phyloP scores from a whole-genome alignment of 441 rosid species.

The Viola pubescens region DNA sequence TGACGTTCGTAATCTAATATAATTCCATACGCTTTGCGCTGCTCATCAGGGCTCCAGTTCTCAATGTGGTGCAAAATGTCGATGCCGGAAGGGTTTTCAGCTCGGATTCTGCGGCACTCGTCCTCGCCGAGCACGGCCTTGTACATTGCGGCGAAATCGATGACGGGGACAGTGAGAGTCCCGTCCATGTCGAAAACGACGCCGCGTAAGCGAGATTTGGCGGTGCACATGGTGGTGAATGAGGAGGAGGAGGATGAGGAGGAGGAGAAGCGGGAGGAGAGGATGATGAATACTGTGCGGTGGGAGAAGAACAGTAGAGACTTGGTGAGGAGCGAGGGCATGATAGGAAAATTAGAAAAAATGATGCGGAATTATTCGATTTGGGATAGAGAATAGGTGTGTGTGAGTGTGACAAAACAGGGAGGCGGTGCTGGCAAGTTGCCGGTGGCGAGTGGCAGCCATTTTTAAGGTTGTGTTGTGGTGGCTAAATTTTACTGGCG shows the following conservation, averaged over 20 bases:
- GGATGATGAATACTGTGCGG: slow-evolving; percentile 17
- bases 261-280: background rate
- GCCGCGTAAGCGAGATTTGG: slow-evolving; percentile 54
- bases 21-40: slow-evolving; percentile 45
- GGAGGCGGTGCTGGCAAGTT: too few relatives aligned
- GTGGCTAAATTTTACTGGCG: too few relatives aligned
- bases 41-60: slow-evolving; percentile 52
- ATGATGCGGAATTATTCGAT: slow-evolving; percentile 19
- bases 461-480: too few relatives aligned
- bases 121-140: slow-evolving; percentile 67
- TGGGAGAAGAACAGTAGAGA: slow-evolving; percentile 8
- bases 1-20: slow-evolving; percentile 67
- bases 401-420: too few relatives aligned
- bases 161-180: slow-evolving; percentile 78
- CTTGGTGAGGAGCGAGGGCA: slow-evolving; percentile 21
- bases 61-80: slow-evolving; percentile 79
- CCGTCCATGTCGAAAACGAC: slow-evolving; percentile 97
- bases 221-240: slow-evolving; percentile 11
- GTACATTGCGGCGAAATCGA: slow-evolving; percentile 89
- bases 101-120: slow-evolving; percentile 57
- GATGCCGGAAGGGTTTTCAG: slow-evolving; percentile 66
- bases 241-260: background rate
- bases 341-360: background rate
- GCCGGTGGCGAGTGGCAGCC: too few relatives aligned
- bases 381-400: background rate